Evolutionary conservation across 176 grass and related monocot species (phyloP), one percentile per base, ranked within the genome.

Genomic region (Poa annua): DNA sequence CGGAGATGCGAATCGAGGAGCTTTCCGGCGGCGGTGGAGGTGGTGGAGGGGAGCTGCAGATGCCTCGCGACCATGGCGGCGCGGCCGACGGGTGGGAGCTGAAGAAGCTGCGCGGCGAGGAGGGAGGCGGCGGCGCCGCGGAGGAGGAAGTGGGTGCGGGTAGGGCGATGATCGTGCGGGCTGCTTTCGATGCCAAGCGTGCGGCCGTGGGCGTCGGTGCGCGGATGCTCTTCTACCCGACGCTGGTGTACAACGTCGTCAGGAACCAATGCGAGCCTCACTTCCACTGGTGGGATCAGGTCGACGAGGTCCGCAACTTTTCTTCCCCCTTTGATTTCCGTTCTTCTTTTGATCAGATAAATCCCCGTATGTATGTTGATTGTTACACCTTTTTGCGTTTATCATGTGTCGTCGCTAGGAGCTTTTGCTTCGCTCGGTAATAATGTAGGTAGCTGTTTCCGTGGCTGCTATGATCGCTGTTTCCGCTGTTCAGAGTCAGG

Each of bases 261-360:
- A 88, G 93, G 72, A 98, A 98, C 55, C 88, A 78, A 16, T 76
- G 87, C 34, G 86, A 93, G 87, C 25, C 91, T n/a, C 84, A 93
- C 45, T 98, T 98, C 88, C 87, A 93, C 88, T 95, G 96, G 96
- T 98, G 96, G 92, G 92, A 98, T 95, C 88, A 84, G 52, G 87
- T 98, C 80, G 91, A 95, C 71, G 87, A 95, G 96, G 96, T 95
- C 52, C 65, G 66, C 10, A 29, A 41, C 13, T 59, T 61, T 50
- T 62, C 19, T 32, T 8, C 8, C 12, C 45, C 25, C 17, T 35
- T 50, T 51, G 10, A 65, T 82, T 59, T 79, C 48, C 0, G 5
- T n/a, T n/a, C 2, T 79, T 66, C 33, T 70, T 80, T 9, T 62
- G 7, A 29, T 72, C 5, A 13, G 48, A 21, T 17, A 22, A 6